Evolutionary conservation across 805 yeast genomes (phyloP).

Genomic region (Wickerhamomyces sydowiorum): DNA sequence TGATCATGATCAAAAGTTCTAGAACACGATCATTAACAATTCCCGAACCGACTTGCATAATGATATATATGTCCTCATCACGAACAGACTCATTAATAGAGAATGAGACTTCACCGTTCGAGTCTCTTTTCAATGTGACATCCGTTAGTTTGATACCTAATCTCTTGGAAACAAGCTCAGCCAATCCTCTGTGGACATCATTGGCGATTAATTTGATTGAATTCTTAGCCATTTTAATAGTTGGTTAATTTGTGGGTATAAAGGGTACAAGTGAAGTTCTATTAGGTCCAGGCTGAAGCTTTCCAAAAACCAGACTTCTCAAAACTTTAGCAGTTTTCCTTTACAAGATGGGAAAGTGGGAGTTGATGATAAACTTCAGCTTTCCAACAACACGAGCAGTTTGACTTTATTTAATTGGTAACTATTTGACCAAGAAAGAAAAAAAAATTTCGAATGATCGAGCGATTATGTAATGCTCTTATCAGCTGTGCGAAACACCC

Average conservation of each 20-base stretch:
- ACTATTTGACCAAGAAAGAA: not conserved
- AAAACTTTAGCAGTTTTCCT: too few species aligned
- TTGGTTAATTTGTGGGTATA: too few species aligned
- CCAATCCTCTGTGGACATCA: constrained; percentile 62
- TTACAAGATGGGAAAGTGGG: too few species aligned
- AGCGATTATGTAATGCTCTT: not conserved
- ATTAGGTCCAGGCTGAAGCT: too few species aligned
- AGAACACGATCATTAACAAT: constrained; percentile 69
- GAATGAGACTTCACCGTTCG: constrained; percentile 70
- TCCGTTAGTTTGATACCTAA: constrained; percentile 58
- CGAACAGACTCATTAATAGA: constrained; percentile 78
- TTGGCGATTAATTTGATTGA: constrained; percentile 64
- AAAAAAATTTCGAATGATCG: not conserved
- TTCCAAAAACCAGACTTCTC: too few species aligned
- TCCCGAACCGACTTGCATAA: constrained; percentile 77
- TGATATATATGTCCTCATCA: constrained; percentile 78
- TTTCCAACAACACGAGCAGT: too few species aligned
- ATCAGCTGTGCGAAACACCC: not conserved
- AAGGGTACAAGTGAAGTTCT: too few species aligned
- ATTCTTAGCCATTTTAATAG: constrained; percentile 64
- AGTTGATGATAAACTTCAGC: too few species aligned
- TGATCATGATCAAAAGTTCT: constrained; percentile 72
- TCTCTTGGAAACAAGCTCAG: constrained; percentile 61
- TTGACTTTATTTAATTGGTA: not conserved
- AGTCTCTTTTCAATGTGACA: constrained; percentile 57